These are phyloP conservation scores for Euphorbia schlechtendalii DNA, from an alignment of 441 rosid genomes.

Conservation along the genomic window DNA sequence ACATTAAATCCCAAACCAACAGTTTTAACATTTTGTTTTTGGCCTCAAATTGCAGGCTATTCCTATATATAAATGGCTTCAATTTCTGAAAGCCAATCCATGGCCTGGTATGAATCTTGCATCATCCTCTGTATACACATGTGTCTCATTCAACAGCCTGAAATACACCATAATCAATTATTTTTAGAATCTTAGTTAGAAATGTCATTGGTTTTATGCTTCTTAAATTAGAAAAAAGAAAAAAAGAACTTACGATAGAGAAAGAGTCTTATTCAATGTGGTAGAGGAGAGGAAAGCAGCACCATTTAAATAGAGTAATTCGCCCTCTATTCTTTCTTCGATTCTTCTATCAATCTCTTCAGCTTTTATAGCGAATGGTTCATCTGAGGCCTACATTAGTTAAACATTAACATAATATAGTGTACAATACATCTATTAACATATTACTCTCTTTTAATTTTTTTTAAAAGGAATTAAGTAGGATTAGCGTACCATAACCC, in stretches of 20 bases:
- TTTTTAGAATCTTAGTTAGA: neutral
- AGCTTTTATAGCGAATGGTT: conserved; percentile 45
- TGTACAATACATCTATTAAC: neutral
- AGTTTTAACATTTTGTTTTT: neutral
- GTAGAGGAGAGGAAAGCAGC: conserved; percentile 67
- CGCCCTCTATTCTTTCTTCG: conserved; percentile 57
- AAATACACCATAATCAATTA: neutral
- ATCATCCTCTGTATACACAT: conserved; percentile 78
- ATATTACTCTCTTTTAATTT: neutral
- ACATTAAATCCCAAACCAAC: neutral
- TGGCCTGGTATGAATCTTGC: conserved; percentile 92
- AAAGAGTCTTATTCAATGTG: conserved; percentile 72
- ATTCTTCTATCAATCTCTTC: conserved; percentile 67
- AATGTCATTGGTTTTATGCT: neutral
- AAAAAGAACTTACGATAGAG: conserved; percentile 45
- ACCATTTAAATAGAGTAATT: conserved; percentile 61
- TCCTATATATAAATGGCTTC: no score
- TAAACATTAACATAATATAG: no score
- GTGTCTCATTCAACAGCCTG: conserved; percentile 83
- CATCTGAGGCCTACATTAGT: conserved; percentile 64
- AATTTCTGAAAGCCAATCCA: no score
- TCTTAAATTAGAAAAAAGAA: neutral
- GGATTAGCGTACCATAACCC: conserved; percentile 64
- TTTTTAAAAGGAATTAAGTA: neutral
- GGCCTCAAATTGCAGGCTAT: no score